These are phyloP conservation scores for Aspergillus sergii DNA, from an alignment of 2,329 filamentous ascomycete species.

Conservation along the genomic window DNA sequence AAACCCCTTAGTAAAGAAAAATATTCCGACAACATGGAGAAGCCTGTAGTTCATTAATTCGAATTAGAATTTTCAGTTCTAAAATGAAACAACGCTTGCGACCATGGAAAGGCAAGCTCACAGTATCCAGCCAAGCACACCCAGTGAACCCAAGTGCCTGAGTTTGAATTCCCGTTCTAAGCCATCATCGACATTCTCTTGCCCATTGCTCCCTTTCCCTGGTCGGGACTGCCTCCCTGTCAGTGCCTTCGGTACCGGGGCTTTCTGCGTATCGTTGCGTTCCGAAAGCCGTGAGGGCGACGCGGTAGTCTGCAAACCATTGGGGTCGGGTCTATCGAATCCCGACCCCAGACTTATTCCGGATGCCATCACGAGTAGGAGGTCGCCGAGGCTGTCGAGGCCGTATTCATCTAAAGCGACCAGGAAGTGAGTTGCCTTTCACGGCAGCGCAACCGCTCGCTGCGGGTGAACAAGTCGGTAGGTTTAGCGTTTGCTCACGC, in stretches of 20 bases:
- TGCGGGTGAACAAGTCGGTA: conserved; percentile 1
- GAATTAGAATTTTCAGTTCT: conserved; percentile 1
- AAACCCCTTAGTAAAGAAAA: conserved; percentile 93
- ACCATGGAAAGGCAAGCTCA: conserved; percentile 27
- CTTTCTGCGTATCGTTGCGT: conserved; percentile 14
- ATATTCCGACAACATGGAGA: conserved; percentile 79
- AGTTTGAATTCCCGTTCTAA: conserved; percentile 42
- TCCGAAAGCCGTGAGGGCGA: conserved; percentile 14
- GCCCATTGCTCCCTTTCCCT: conserved; percentile 28
- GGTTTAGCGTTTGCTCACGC: background rate
- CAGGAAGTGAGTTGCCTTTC: background rate
- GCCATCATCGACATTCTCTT: conserved; percentile 31
- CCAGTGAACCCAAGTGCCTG: conserved; percentile 41
- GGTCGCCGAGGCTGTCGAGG: background rate
- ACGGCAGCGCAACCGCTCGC: conserved; percentile 4
- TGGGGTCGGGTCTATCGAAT: conserved; percentile 11
- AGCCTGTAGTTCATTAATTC: conserved; percentile 43
- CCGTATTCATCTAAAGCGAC: conserved; percentile 12
- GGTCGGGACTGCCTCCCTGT: conserved; percentile 16
- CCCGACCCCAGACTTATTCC: conserved; percentile 9
- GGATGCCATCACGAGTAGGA: conserved; percentile 14
- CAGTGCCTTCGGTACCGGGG: conserved; percentile 13
- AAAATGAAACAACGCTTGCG: background rate
- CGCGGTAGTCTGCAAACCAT: conserved; percentile 9
- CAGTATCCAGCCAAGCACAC: conserved; percentile 44